Conservation (phyloP, 2,329 filamentous ascomycete genomes). For the Xylaria arbuscula region DNA sequence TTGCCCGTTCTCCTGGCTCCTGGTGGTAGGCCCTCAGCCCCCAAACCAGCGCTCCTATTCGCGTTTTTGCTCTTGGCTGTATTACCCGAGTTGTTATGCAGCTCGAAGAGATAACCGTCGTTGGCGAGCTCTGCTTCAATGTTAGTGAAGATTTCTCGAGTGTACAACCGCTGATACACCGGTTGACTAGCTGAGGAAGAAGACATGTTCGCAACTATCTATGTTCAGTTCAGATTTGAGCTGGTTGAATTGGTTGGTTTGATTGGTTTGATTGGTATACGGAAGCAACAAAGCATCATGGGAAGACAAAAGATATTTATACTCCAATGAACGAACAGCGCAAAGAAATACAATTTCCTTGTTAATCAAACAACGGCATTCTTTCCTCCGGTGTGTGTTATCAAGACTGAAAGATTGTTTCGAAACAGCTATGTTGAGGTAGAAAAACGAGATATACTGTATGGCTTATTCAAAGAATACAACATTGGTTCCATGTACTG, state of each 20-base stretch:
- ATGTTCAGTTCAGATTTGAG: neutral
- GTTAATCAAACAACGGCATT: neutral
- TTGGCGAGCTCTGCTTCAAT: conserved; percentile 31
- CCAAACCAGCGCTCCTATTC: neutral
- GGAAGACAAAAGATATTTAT: neutral
- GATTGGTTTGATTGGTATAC: neutral
- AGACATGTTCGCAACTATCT: conserved; percentile 12
- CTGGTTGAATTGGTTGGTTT: neutral
- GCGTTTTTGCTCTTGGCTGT: neutral
- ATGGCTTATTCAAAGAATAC: neutral
- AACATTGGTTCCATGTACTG: neutral
- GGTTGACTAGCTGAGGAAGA: neutral
- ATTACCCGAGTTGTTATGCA: conserved; percentile 1
- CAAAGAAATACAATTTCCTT: neutral
- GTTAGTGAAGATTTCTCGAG: neutral
- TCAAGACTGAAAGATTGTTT: neutral
- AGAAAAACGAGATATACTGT: neutral
- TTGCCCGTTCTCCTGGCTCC: neutral
- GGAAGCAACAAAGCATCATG: neutral
- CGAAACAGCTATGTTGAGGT: neutral
- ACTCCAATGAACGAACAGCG: neutral
- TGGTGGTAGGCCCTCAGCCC: neutral
- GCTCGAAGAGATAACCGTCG: conserved; percentile 13
- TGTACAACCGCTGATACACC: conserved; percentile 3
- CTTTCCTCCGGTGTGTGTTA: neutral